Evolutionary conservation across 108 stramenopile species (phyloP), one percentile per base, ranked within the genome.

Genomic region (Skeletonema grethae): DNA sequence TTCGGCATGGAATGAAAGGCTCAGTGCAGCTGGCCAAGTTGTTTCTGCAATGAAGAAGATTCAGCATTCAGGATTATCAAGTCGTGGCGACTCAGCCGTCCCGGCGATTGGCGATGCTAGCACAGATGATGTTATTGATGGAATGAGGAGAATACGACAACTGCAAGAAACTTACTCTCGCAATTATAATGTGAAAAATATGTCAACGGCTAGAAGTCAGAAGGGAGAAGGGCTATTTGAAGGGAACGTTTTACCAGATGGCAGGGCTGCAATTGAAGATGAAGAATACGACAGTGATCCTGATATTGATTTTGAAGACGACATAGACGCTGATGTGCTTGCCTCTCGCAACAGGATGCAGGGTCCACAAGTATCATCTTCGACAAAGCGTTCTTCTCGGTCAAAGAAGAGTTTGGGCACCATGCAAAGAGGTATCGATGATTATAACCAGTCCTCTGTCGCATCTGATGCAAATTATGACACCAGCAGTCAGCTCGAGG

Each of bases 31-130:
- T 45, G 95, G 92, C 15, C 84, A 90, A 57, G 92, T 92, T 20
- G 86, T 96, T 24, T 72, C 88, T 45, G 90, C 95, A 25, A 96
- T 96, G 95, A 96, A 89, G 66, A 94, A 92, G 63, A 77, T 96
- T 9, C 79, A 80, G 38, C 46, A 73, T 61, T 35, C 72, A 29
- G 72, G 79, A 30, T 56, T 48, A 29, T 69, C 86, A 29, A 73
- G 73, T 7, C 76, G 88, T 25, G 77, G 76, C 30, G 81, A 87
- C 41, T 85, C 87, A 48, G 85, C 82, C 3, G 69, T 64, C 12
- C 72, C 67, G 28, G 79, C 82, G 22, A 75, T 81, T 58, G 86
- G 87, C 13, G 89, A 91, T 81, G 86, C 83, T 39, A 82, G 72
- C 55, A 74, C 74, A 4, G 94, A 92, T 24, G 90, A 95, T 67